Evolutionary conservation across 805 yeast species (phyloP), one percentile per base, ranked within the genome.

Genomic region (Starmera amethionina): DNA sequence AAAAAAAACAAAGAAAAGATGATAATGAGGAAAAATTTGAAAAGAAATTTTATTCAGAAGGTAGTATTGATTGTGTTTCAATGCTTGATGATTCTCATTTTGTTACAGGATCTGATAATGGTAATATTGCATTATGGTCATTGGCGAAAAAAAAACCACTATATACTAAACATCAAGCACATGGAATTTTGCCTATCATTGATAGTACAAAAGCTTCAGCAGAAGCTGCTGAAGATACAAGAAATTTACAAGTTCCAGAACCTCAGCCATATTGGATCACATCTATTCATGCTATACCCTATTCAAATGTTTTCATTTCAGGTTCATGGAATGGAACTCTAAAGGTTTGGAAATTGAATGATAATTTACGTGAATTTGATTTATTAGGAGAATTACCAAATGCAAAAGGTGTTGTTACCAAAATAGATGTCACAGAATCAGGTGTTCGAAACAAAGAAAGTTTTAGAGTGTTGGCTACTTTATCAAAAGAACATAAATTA

Each of bases 91-190:
- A 89, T 60, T 76, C 88, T 25, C 88, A 84, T 58, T 93, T 93
- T 56, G 79, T 93, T 36, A 89, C 97, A 1, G 97, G 97, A 5
- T 81, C 95, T 13, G 98, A 93, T 57, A 90, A 89, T 58, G 98
- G 98, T 34, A 83, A 77, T 55, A 63, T 93, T 29, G 65, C 85
- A n/a, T 67, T 93, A 45, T 93, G 98, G 98, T 79, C 96, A 3
- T 64, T 82, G 42, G 79, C 85, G 22, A 87, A 87, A 64, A 93
- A 93, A 73, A 89, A 87, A 62, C 94, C 97, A 13, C 63, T 84
- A 27, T 81, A 61, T 58, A 77, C 78, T 3, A 62, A 72, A 45
- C 73, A 93, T 52, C 62, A 68, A 37, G 84, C 90, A 3, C 98
- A 93, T 59, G 98, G 97, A 2, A 50, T 72, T 15, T 68, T 72